Evolutionary conservation across 306 rosid species (phyloP).

Genomic region (Cicer yamashitae): DNA sequence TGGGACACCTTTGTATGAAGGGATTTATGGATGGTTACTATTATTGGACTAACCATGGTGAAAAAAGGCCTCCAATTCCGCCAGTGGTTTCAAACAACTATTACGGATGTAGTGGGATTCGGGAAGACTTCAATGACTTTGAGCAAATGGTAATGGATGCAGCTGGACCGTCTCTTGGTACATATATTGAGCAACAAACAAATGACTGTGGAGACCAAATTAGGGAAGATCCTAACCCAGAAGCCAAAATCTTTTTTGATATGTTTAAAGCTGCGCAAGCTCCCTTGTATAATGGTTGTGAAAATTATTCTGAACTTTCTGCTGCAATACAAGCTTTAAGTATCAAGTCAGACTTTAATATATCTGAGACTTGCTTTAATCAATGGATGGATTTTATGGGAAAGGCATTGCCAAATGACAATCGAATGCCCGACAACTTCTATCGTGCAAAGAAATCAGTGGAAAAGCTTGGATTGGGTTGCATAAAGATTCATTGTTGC

Average conservation of each 20-base stretch:
- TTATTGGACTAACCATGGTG: no score
- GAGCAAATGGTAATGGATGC: background rate
- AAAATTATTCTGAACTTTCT: background rate
- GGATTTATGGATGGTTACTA: background rate
- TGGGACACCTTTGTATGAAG: background rate
- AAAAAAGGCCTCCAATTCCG: no score
- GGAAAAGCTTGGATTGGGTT: background rate
- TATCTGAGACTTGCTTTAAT: background rate
- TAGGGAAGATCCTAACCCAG: background rate
- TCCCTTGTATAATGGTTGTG: background rate
- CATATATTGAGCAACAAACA: background rate
- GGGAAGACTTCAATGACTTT: background rate
- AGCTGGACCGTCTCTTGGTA: background rate
- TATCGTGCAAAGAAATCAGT: background rate
- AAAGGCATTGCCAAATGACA: background rate
- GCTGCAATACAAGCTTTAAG: conserved; percentile 13
- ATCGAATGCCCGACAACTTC: background rate
- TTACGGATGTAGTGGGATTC: background rate
- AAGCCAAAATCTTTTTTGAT: no score
- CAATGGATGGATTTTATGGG: background rate
- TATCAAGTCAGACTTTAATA: background rate
- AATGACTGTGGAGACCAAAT: background rate
- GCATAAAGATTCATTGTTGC: conserved; percentile 16
- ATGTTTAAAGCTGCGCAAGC: background rate
- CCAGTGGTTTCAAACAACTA: background rate